Evolutionary conservation across 2,329 filamentous ascomycete genomes (phyloP).

Genomic region (Fusarium caatingaense): DNA sequence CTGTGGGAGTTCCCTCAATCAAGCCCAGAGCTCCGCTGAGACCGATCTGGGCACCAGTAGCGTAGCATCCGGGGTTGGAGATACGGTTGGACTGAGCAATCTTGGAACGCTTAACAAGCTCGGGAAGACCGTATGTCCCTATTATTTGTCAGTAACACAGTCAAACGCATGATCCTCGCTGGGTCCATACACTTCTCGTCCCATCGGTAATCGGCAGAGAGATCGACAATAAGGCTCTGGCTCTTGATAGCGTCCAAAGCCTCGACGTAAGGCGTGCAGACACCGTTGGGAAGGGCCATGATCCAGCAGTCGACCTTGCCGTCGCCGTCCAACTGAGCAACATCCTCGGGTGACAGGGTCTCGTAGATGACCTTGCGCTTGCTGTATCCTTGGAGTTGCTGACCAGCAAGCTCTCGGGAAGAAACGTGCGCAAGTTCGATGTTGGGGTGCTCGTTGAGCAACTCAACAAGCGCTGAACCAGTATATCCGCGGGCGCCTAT

Average conservation of each 20-base stretch:
- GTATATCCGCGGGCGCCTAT: constrained; percentile 96
- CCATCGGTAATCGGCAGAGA: constrained; percentile 94
- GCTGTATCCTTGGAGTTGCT: constrained; percentile 87
- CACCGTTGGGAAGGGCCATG: constrained; percentile 94
- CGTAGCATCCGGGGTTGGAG: constrained; percentile 94
- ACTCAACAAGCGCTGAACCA: constrained; percentile 86
- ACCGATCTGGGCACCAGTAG: constrained; percentile 90
- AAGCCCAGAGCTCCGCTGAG: constrained; percentile 83
- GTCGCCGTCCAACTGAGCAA: constrained; percentile 81
- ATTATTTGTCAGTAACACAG: not conserved
- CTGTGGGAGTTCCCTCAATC: constrained; percentile 80
- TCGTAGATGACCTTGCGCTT: constrained; percentile 95
- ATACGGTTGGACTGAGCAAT: constrained; percentile 86
- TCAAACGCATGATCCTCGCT: not conserved
- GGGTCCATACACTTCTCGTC: constrained; percentile 8
- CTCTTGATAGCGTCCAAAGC: constrained; percentile 75
- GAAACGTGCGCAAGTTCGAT: constrained; percentile 93
- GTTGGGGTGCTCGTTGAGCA: constrained; percentile 88
- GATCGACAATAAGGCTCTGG: constrained; percentile 85
- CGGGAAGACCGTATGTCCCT: constrained; percentile 87
- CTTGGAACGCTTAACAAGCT: constrained; percentile 76
- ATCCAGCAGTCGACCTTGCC: constrained; percentile 96
- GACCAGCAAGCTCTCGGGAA: constrained; percentile 89
- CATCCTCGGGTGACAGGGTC: constrained; percentile 87
- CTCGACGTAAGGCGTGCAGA: constrained; percentile 93